phyloP scores from a whole-genome alignment of 768 basidiomycete genomes.

The Termitomyces sp. region DNA sequence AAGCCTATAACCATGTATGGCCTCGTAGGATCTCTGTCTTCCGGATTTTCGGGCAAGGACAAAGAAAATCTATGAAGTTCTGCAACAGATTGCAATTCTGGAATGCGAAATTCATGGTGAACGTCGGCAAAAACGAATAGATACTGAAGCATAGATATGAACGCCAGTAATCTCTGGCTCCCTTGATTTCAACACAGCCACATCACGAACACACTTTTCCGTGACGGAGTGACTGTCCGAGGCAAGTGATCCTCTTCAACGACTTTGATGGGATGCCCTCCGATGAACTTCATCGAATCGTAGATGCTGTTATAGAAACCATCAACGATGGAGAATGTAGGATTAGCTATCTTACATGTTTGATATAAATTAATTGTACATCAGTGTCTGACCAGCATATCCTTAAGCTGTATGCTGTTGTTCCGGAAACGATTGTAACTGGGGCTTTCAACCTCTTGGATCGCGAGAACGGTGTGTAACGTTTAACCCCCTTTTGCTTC shows the following conservation, averaged over 20 bases:
- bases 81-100: conserved; percentile 74
- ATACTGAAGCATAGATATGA: conserved; percentile 18
- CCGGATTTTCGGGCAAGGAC: conserved; percentile 35
- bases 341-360: not conserved
- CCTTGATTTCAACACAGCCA: not conserved
- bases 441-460: conserved; percentile 79
- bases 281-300: conserved; percentile 16
- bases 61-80: conserved; percentile 67
- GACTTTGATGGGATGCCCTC: conserved; percentile 16
- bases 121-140: conserved; percentile 77
- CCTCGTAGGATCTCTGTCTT: conserved; percentile 46
- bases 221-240: too few relatives aligned
- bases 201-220: not conserved
- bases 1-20: conserved; percentile 76
- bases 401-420: conserved; percentile 48
- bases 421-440: conserved; percentile 58
- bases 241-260: too few relatives aligned
- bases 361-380: not conserved
- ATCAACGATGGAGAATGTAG: conserved; percentile 27
- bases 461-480: conserved; percentile 48
- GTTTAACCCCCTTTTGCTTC: not conserved
- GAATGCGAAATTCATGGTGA: conserved; percentile 79
- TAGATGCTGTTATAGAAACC: conserved; percentile 25
- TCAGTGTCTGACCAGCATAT: conserved; percentile 47
- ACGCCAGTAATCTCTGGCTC: not conserved